Conservation (phyloP, 2,329 filamentous ascomycete species). For the Hymenoscyphus repandus region DNA sequence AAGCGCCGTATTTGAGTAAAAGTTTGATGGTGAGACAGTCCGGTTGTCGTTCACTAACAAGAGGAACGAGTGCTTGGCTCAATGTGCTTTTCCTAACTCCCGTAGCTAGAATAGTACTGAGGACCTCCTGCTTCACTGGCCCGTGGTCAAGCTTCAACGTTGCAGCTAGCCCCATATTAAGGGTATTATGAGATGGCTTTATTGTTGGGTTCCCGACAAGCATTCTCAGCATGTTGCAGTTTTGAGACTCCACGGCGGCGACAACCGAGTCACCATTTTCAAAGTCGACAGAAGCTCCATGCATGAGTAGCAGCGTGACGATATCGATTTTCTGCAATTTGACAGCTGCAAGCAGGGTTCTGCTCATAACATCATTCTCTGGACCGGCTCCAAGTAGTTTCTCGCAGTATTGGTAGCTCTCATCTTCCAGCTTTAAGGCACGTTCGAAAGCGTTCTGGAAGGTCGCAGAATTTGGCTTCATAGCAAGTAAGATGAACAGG, state of each 20-base stretch:
- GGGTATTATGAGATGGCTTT: slow-evolving; percentile 6
- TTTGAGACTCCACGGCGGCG: slow-evolving; percentile 12
- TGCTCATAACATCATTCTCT: slow-evolving; percentile 8
- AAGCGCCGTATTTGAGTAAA: slow-evolving; percentile 41
- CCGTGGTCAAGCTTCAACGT: slow-evolving; percentile 38
- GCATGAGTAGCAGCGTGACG: slow-evolving; percentile 11
- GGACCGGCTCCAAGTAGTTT: slow-evolving; percentile 12
- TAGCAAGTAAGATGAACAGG: slow-evolving; percentile 12
- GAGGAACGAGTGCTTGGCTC: slow-evolving; percentile 10
- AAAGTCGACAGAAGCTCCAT: slow-evolving; percentile 13
- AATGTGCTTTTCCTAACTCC: neutral
- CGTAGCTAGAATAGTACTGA: slow-evolving; percentile 7
- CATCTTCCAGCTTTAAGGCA: slow-evolving; percentile 11
- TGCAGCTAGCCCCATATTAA: slow-evolving; percentile 12
- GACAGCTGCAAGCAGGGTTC: slow-evolving; percentile 14
- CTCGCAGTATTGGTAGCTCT: slow-evolving; percentile 13
- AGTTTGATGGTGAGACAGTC: slow-evolving; percentile 39
- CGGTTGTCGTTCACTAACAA: slow-evolving; percentile 39
- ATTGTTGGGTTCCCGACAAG: slow-evolving; percentile 11
- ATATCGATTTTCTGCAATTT: slow-evolving; percentile 8
- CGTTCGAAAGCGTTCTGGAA: slow-evolving; percentile 13
- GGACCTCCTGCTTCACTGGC: slow-evolving; percentile 9
- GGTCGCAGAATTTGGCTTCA: slow-evolving; percentile 8
- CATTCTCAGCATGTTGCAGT: slow-evolving; percentile 12
- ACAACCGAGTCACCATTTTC: slow-evolving; percentile 10